A percentile compares a stretch with the other conserved stretches of the same genome.
These are phyloP conservation scores for Isabelozyma gotoi DNA, from an alignment of 805 yeast species.

Conservation along the genomic window DNA sequence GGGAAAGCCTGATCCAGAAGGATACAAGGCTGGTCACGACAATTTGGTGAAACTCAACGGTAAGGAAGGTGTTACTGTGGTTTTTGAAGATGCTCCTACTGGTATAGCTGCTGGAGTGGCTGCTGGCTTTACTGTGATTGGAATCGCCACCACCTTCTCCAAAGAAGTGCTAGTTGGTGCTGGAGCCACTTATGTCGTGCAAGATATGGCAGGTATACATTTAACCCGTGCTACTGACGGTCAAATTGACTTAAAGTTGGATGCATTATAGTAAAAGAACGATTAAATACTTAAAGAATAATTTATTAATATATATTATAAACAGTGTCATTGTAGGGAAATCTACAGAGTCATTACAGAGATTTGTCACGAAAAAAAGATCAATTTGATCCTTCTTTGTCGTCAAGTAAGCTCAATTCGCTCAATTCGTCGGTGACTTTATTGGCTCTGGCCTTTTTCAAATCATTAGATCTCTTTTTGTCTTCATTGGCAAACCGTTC, in stretches of 20 bases:
- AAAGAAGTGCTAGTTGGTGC: slow-evolving; percentile 13
- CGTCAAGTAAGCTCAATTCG: slow-evolving; percentile 15
- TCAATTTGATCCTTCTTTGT: slow-evolving; percentile 2
- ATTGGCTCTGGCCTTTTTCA: slow-evolving; percentile 36
- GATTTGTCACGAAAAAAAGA: too few species aligned
- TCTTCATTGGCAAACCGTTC: slow-evolving; percentile 22
- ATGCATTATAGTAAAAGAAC: neutral
- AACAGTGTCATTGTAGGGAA: too few species aligned
- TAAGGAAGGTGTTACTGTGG: slow-evolving; percentile 8
- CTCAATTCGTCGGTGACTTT: slow-evolving; percentile 33
- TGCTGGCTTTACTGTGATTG: slow-evolving; percentile 17
- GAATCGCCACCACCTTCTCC: slow-evolving; percentile 16
- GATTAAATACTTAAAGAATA: neutral
- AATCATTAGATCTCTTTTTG: slow-evolving; percentile 33
- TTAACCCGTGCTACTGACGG: neutral
- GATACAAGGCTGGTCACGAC: slow-evolving; percentile 11
- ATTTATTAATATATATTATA: neutral
- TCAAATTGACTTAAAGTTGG: neutral
- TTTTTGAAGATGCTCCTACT: slow-evolving; percentile 20
- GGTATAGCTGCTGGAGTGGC: slow-evolving; percentile 17
- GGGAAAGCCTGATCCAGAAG: slow-evolving; percentile 22
- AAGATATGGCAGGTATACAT: slow-evolving; percentile 13
- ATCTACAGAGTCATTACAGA: too few species aligned
- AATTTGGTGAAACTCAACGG: neutral
- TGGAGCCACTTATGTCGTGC: slow-evolving; percentile 15